phyloP scores from a whole-genome alignment of 2,329 filamentous ascomycete species.

The Periconia sp. region DNA sequence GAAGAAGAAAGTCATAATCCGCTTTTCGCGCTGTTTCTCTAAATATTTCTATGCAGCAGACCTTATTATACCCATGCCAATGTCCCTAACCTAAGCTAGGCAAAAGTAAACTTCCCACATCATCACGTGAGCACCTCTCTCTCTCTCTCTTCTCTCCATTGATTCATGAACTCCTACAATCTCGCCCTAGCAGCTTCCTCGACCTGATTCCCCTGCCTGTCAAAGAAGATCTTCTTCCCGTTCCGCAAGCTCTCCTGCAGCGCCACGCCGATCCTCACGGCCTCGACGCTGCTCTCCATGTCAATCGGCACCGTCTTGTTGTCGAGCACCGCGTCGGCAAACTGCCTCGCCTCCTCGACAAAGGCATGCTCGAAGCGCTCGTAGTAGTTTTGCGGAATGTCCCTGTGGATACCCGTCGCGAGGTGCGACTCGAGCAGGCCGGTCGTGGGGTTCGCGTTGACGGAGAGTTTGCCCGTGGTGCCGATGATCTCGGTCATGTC shows the following conservation, averaged over 20 bases:
- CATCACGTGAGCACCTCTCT: too few species aligned
- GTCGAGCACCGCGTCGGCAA: slow-evolving; percentile 65
- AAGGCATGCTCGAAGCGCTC: slow-evolving; percentile 68
- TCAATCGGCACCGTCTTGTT: slow-evolving; percentile 62
- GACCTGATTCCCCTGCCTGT: slow-evolving; percentile 58
- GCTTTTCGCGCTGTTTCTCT: too few species aligned
- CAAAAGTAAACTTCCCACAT: too few species aligned
- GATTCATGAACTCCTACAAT: slow-evolving; percentile 43
- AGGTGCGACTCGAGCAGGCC: slow-evolving; percentile 64
- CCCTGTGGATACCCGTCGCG: slow-evolving; percentile 59
- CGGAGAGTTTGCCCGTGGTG: slow-evolving; percentile 66
- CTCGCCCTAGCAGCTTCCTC: slow-evolving; percentile 43
- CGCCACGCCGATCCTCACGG: slow-evolving; percentile 65
- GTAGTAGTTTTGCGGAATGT: slow-evolving; percentile 68
- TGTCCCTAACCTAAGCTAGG: too few species aligned
- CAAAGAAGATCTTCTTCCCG: slow-evolving; percentile 60
- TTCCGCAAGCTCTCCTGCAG: slow-evolving; percentile 52
- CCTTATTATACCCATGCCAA: too few species aligned
- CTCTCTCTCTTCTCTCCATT: too few species aligned
- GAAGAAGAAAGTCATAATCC: too few species aligned
- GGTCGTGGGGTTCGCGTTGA: slow-evolving; percentile 64
- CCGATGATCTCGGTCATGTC: slow-evolving; percentile 72
- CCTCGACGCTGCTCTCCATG: slow-evolving; percentile 62
- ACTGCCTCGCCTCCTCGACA: slow-evolving; percentile 68
- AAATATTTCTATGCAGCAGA: too few species aligned